Conservation (phyloP, 2,329 filamentous ascomycete genomes). For the Penicillium sp. region DNA sequence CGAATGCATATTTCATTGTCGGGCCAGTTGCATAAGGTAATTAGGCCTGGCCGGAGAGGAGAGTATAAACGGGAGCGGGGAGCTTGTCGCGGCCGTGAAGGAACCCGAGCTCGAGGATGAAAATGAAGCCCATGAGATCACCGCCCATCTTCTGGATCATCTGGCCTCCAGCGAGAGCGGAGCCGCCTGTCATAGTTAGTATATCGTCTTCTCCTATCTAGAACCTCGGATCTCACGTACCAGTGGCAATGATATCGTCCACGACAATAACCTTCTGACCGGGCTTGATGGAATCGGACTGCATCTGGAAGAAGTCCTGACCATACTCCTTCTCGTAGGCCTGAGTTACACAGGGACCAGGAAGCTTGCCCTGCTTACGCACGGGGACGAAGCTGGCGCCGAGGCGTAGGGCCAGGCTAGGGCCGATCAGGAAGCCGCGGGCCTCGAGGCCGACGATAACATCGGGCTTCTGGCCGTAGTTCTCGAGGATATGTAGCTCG, state of each 20-base stretch:
- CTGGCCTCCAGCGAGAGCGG: constrained; percentile 78
- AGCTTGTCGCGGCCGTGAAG: constrained; percentile 90
- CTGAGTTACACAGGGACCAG: constrained; percentile 79
- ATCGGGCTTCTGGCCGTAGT: constrained; percentile 67
- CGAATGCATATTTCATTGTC: constrained; percentile 9
- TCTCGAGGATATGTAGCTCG: constrained; percentile 70
- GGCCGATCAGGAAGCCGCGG: constrained; percentile 91
- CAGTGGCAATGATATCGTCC: constrained; percentile 97
- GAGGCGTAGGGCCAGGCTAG: constrained; percentile 75
- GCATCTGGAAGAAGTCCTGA: constrained; percentile 92
- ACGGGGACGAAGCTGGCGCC: constrained; percentile 87
- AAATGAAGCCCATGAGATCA: constrained; percentile 80
- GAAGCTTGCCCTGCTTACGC: constrained; percentile 92
- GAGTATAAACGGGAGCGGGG: constrained; percentile 73
- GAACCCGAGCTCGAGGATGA: constrained; percentile 92
- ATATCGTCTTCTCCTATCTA: background rate
- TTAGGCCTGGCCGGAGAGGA: constrained; percentile 62
- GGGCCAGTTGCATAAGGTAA: background rate
- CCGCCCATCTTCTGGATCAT: constrained; percentile 84
- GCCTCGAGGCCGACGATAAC: constrained; percentile 91
- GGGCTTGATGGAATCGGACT: constrained; percentile 73
- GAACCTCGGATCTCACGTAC: constrained; percentile 50
- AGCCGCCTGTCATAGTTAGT: constrained; percentile 62
- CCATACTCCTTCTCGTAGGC: constrained; percentile 95
- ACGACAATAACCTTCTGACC: constrained; percentile 90